Base-by-base conservation (phyloP, 495 filamentous ascomycete genomes). In the Penicillium longicatenatum region DNA sequence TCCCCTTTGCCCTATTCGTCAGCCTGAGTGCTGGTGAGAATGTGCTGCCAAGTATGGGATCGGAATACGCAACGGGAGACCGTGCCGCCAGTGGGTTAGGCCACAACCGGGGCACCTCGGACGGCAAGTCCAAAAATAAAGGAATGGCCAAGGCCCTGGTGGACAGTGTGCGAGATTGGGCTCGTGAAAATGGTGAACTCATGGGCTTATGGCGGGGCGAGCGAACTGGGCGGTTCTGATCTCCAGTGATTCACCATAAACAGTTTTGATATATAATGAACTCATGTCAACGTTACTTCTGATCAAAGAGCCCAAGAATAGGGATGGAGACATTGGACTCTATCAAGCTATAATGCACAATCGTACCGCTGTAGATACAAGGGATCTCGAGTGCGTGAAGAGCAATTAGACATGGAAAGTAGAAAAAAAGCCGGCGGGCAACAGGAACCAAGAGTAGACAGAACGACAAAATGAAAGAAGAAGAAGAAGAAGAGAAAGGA, bases 1-100 rank as follows among this genome's bases (percentile, higher is more conserved):
- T 97, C 2, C 94, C 94, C 0, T 98, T 98, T 72, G 86, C 93
- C 24, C 82, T 98, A 35, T 98, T 98, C 66, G 93, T 98, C 29
- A 92, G 88, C 52, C 75, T 98, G 17, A 93, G 89, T 17, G 95
- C 94, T 2, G 89, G 91, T 44, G 94, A 98, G 62, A 97, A 98
- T 70, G 89, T 98, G 11, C 76, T 98, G 57, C 94, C 94, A 3
- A 93, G 86, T 46, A 97, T 96, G 80, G 85, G 86, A 19, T 82
- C 78, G 6, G 83, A 86, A 58, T 86, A 86, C 69, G 84, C 80
- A 7, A 88, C 84, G 10, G 84, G 85, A 14, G 81, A 81, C 4
- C 72, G 78, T 75, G 37, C 80, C 66, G 60, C 76, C 63, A 58
- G 72, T 66, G 59, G 75, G 62, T 31, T 72, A 29, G 58, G 69